Conservation (phyloP, 305 asterid genomes). For the Fraxinus ornus region DNA sequence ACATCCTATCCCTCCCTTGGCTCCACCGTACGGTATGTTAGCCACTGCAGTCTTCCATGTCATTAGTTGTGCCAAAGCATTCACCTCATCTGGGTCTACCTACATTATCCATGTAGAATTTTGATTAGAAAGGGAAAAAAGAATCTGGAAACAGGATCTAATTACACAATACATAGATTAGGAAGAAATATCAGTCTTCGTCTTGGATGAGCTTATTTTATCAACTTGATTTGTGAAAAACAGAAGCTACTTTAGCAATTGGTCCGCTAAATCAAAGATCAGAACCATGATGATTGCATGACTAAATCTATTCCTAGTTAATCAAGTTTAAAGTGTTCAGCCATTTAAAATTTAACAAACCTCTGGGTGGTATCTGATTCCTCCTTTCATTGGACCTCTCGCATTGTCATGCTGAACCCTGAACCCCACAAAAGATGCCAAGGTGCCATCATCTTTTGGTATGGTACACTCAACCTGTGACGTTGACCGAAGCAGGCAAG, state of each 20-base stretch:
- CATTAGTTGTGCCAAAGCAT: conserved; percentile 86
- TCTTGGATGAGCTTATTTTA: neutral
- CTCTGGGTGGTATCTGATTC: conserved; percentile 91
- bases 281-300: neutral
- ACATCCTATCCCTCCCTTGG: conserved; percentile 91
- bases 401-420: conserved; percentile 88
- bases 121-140: neutral
- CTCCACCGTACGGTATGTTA: conserved; percentile 89
- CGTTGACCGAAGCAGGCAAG: neutral
- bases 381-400: conserved; percentile 94
- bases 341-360: conserved; percentile 27
- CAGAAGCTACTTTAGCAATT: neutral
- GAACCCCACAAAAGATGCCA: conserved; percentile 83
- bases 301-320: neutral
- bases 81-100: conserved; percentile 93
- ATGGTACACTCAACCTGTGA: conserved; percentile 85
- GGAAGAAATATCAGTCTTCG: neutral
- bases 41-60: conserved; percentile 95
- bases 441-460: conserved; percentile 83
- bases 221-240: neutral
- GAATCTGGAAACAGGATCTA: conserved; percentile 45
- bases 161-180: conserved; percentile 32
- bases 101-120: conserved; percentile 21
- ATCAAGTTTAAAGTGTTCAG: neutral
- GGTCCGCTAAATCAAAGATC: neutral